Conservation (phyloP, 208 protist genomes). For the Herpetomonas muscarum region DNA sequence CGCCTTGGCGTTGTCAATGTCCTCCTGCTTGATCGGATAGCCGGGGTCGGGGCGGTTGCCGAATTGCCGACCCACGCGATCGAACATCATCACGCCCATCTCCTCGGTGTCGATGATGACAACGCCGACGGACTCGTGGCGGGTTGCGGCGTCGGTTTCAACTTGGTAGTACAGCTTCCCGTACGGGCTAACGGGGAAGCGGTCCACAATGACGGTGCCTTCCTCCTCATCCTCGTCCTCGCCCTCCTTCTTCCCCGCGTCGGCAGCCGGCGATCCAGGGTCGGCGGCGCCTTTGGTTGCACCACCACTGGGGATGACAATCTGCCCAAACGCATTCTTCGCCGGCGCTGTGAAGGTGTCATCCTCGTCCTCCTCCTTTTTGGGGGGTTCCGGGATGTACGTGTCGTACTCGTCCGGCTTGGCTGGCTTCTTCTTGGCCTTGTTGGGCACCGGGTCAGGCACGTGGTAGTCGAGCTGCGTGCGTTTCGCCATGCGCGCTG, state of each 20-base stretch:
- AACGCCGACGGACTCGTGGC: slow-evolving; percentile 79
- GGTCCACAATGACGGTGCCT: slow-evolving; percentile 32
- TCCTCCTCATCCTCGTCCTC: slow-evolving; percentile 16
- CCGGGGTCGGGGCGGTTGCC: slow-evolving; percentile 84
- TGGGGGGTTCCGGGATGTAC: not conserved
- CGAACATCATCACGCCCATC: slow-evolving; percentile 82
- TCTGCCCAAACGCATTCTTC: not conserved
- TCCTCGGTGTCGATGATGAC: slow-evolving; percentile 72
- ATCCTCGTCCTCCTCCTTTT: slow-evolving; percentile 9
- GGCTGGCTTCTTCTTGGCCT: slow-evolving; percentile 13
- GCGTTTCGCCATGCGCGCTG: slow-evolving; percentile 45
- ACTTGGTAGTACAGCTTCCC: slow-evolving; percentile 87
- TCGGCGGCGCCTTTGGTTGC: no score
- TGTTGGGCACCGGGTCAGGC: slow-evolving; percentile 28
- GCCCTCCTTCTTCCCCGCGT: not conserved
- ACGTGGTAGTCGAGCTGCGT: slow-evolving; percentile 75
- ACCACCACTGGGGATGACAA: no score
- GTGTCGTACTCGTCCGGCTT: slow-evolving; percentile 12
- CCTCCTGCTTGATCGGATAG: slow-evolving; percentile 71
- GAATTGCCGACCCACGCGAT: slow-evolving; percentile 74
- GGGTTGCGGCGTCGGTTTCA: slow-evolving; percentile 76
- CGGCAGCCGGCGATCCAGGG: slow-evolving; percentile 1
- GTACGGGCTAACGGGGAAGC: slow-evolving; percentile 74
- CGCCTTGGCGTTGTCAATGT: slow-evolving; percentile 53
- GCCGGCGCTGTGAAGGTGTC: slow-evolving; percentile 3